A percentile compares a stretch with the other conserved stretches of the same genome.
Conservation (phyloP, 768 basidiomycete species). For the Mycena alexandri region DNA sequence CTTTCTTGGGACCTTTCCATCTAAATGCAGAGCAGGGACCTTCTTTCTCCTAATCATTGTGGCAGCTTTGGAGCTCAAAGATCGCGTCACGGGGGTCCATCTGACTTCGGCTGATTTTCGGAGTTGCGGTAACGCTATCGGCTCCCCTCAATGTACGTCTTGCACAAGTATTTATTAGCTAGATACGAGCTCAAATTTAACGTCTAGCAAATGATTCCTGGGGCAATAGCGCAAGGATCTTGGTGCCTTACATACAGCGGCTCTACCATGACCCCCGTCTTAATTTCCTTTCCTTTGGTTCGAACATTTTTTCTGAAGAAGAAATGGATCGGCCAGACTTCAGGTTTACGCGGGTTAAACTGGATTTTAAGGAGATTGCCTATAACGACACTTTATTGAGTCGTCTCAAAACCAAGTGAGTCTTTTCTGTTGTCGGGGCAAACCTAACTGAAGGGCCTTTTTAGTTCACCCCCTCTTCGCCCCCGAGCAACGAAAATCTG, state of each 20-base stretch:
- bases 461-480: too few species aligned
- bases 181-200: not conserved
- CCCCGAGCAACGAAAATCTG: not conserved
- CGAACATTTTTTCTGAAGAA: too few species aligned
- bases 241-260: not conserved
- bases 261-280: not conserved
- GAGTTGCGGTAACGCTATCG: not conserved
- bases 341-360: too few species aligned
- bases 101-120: not conserved
- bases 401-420: too few species aligned
- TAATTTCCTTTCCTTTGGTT: not conserved
- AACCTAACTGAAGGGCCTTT: too few species aligned
- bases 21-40: not conserved
- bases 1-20: too few species aligned
- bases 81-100: not conserved
- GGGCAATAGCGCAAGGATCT: not conserved
- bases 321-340: too few species aligned
- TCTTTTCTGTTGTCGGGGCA: too few species aligned
- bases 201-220: not conserved
- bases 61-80: not conserved
- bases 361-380: too few species aligned
- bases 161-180: not conserved
- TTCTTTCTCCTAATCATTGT: not conserved
- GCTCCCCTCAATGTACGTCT: not conserved
- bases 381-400: too few species aligned